Conservation (phyloP, 78 protist species). For the Mantamonas sphyraenae region DNA sequence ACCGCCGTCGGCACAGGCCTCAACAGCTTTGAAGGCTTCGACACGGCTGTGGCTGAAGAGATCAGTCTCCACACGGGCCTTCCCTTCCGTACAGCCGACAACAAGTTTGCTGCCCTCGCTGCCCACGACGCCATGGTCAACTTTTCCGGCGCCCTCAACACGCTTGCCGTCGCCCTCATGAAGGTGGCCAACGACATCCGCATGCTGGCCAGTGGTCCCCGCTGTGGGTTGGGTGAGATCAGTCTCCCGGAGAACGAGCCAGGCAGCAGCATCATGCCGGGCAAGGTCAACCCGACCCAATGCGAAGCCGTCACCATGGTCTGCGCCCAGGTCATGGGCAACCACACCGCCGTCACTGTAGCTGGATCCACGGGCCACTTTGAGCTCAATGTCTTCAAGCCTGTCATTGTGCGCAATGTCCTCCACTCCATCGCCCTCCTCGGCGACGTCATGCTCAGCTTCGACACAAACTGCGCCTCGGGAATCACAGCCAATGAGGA, state of each 20-base stretch:
- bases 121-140: constrained; percentile 84
- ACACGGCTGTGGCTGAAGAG: constrained; percentile 40
- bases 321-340: constrained; percentile 90
- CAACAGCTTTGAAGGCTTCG: constrained; percentile 77
- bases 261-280: constrained; percentile 90
- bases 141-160: constrained; percentile 70
- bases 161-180: constrained; percentile 65
- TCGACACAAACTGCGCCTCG: constrained; percentile 62
- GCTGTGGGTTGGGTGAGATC: constrained; percentile 88
- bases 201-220: constrained; percentile 80
- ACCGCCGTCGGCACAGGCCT: constrained; percentile 95
- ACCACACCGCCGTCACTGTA: constrained; percentile 76
- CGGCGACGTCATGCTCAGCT: constrained; percentile 65
- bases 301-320: constrained; percentile 94
- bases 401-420: constrained; percentile 71
- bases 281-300: constrained; percentile 93
- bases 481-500: constrained; percentile 75
- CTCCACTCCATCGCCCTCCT: constrained; percentile 69
- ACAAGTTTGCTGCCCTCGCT: constrained; percentile 86
- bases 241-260: constrained; percentile 91
- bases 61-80: constrained; percentile 63
- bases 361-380: constrained; percentile 88
- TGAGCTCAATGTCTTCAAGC: constrained; percentile 90
- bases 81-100: constrained; percentile 77
- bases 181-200: constrained; percentile 93